These are phyloP conservation scores for Calonectria henricotiae DNA, from an alignment of 2,329 filamentous ascomycete genomes.

Conservation along the genomic window DNA sequence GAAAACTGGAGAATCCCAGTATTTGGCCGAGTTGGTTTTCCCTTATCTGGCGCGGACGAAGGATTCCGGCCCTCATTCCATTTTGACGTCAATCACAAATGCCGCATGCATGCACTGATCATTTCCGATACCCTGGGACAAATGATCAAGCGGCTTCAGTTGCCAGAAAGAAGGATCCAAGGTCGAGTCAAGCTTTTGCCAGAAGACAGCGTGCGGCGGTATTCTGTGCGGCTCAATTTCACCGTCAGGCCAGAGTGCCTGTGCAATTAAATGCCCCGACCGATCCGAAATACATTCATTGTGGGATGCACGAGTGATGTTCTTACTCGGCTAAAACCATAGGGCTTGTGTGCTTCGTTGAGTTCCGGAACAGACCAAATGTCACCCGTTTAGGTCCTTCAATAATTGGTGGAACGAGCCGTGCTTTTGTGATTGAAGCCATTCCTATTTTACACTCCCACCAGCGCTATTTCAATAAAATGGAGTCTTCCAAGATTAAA, in stretches of 20 bases:
- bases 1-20: background rate
- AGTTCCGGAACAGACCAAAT: background rate
- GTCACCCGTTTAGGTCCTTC: background rate
- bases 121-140: background rate
- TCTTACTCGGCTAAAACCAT: background rate
- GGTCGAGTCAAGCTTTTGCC: background rate
- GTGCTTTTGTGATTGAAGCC: background rate
- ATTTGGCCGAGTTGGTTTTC: background rate
- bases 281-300: too few species aligned
- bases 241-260: background rate
- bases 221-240: background rate
- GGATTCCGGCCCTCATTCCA: background rate
- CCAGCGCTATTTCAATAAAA: background rate
- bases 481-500: background rate
- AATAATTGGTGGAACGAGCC: background rate
- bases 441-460: background rate
- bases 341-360: background rate
- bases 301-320: background rate
- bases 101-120: background rate
- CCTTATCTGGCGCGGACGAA: slow-evolving; percentile 1
- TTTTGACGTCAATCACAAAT: background rate
- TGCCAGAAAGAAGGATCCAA: background rate
- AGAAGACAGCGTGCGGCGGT: background rate
- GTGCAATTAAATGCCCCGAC: too few species aligned
- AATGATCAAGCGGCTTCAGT: background rate